These are phyloP conservation scores for Closterium sp. DNA, from an alignment of 139 green algal genomes.

Conservation along the genomic window DNA sequence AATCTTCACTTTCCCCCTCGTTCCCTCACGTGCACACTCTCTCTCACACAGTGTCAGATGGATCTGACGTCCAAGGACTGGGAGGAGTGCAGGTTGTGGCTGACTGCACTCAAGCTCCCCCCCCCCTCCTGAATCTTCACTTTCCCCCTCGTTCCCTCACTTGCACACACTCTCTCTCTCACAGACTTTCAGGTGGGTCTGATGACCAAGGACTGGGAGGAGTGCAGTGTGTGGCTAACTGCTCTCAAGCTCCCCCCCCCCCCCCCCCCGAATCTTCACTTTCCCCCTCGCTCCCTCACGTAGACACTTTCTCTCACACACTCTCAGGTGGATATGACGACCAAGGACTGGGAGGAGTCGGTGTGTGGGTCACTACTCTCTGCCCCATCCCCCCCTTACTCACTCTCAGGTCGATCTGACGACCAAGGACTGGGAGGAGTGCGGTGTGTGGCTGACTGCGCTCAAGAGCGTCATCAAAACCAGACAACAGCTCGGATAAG, in stretches of 20 bases:
- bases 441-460: conserved; percentile 80
- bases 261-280: too few species aligned
- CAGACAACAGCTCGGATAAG: background rate
- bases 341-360: conserved; percentile 91
- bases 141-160: background rate
- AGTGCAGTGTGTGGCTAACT: conserved; percentile 85
- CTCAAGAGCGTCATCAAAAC: conserved; percentile 93
- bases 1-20: too few species aligned
- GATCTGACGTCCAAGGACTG: conserved; percentile 87
- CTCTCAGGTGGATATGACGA: too few species aligned
- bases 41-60: background rate
- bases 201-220: conserved; percentile 92
- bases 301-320: background rate
- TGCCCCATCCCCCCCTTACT: conserved; percentile 68
- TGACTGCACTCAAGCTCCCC: conserved; percentile 92
- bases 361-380: conserved; percentile 83
- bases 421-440: conserved; percentile 92
- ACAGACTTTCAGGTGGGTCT: conserved; percentile 71
- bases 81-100: conserved; percentile 88
- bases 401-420: conserved; percentile 81
- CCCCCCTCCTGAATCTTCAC: too few species aligned
- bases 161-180: background rate
- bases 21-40: background rate
- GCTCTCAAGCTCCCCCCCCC: too few species aligned
- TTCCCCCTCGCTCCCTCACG: background rate